Conservation (phyloP, 2,329 filamentous ascomycete genomes). For the Bipolaris oryzae region DNA sequence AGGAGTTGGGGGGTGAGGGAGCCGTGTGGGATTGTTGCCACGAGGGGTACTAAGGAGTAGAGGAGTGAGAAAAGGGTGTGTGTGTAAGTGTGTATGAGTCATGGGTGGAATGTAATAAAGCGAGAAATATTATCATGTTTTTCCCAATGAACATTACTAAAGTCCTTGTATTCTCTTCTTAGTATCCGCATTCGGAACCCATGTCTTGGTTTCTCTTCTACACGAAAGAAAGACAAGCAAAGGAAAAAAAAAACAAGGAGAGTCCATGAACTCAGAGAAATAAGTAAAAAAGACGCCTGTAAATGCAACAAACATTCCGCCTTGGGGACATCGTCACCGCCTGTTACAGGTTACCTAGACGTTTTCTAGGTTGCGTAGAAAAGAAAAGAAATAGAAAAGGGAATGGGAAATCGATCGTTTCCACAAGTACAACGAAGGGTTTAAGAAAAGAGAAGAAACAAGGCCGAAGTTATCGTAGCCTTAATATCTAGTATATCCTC, state of each 20-base stretch:
- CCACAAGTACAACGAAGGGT: too few relatives aligned
- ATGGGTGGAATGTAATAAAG: background rate
- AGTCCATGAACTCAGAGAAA: background rate
- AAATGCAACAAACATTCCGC: slow-evolving; percentile 9
- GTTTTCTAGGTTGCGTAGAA: background rate
- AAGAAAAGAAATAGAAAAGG: background rate
- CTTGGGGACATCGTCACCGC: background rate
- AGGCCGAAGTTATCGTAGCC: too few relatives aligned
- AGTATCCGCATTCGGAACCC: too few relatives aligned
- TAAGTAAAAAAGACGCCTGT: slow-evolving; percentile 3
- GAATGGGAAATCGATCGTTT: too few relatives aligned
- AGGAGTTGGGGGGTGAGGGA: slow-evolving; percentile 55
- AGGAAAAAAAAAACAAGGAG: background rate
- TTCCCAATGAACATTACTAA: too few relatives aligned
- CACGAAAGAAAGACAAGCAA: background rate
- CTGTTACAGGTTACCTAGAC: background rate
- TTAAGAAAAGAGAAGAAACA: too few relatives aligned
- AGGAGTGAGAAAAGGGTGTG: background rate
- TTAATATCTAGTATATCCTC: too few relatives aligned
- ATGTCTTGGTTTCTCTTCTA: too few relatives aligned
- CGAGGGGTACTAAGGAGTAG: background rate
- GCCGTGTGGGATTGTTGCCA: slow-evolving; percentile 52
- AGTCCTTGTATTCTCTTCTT: too few relatives aligned
- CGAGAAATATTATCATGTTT: background rate
- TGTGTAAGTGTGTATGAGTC: background rate